Conservation (phyloP, 768 basidiomycete species). For the Xerocomellus dryophilus region DNA sequence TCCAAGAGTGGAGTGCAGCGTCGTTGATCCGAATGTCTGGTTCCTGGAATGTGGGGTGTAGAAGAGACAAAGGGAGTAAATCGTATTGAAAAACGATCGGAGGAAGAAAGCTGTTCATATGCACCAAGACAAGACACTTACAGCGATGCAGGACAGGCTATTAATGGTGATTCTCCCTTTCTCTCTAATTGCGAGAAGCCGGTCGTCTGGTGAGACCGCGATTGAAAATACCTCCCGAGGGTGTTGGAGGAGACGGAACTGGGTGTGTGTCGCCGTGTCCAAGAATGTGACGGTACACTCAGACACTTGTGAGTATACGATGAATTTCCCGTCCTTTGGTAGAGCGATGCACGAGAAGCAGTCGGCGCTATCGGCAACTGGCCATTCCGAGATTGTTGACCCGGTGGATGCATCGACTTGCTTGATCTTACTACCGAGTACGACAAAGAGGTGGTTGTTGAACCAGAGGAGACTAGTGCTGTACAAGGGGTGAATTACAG, state of each 20-base stretch:
- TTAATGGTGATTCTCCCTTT: not conserved
- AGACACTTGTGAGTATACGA: not conserved
- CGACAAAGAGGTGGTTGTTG: not conserved
- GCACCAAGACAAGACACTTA: not conserved
- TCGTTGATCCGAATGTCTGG: not conserved
- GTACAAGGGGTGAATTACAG: not conserved
- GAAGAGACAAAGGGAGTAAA: not conserved
- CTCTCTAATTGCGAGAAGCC: not conserved
- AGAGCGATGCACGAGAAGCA: not conserved
- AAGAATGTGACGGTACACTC: not conserved
- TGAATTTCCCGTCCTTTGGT: not conserved
- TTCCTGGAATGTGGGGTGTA: not conserved
- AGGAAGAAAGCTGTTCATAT: not conserved
- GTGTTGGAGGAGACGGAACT: not conserved
- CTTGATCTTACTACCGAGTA: not conserved
- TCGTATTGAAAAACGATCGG: not conserved
- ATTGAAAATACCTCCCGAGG: not conserved
- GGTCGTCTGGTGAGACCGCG: not conserved
- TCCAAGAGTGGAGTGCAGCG: not conserved
- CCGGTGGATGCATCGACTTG: not conserved
- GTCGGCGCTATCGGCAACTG: not conserved
- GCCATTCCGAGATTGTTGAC: not conserved
- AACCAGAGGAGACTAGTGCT: slow-evolving; percentile 3
- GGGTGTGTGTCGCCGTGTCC: not conserved
- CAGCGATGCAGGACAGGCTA: not conserved